Percentiles rank a stretch among this genome's conserved stretches.
Conservation (phyloP, 2,329 filamentous ascomycete genomes). For the Graphilbum fragrans region DNA sequence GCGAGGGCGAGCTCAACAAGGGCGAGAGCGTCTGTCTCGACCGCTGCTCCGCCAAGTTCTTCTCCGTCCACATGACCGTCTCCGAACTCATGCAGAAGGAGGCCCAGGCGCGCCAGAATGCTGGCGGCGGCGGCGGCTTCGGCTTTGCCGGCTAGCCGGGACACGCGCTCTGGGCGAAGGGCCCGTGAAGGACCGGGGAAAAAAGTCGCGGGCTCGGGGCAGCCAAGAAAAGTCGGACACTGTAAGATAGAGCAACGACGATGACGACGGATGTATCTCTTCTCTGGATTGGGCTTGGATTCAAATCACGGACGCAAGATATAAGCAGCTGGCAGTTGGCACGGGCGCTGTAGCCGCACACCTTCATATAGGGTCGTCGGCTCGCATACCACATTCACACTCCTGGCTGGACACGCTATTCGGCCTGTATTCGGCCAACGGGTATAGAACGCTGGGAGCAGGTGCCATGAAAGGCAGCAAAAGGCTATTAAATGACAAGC, state of each 20-base stretch:
- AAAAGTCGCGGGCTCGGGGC: too few species aligned
- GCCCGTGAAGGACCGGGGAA: too few species aligned
- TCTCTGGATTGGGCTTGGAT: too few species aligned
- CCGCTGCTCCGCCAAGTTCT: slow-evolving; percentile 95
- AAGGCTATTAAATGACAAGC: background rate
- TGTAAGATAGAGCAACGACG: background rate
- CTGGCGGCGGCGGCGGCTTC: slow-evolving; percentile 33
- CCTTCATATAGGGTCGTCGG: too few species aligned
- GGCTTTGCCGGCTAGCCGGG: slow-evolving; percentile 9
- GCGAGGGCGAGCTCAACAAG: slow-evolving; percentile 95
- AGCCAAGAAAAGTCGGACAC: background rate
- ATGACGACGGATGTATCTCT: background rate
- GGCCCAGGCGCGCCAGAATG: slow-evolving; percentile 53
- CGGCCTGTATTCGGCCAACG: too few species aligned
- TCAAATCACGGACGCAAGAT: too few species aligned
- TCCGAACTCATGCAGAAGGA: slow-evolving; percentile 93
- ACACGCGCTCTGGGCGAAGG: background rate
- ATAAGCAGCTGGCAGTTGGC: too few species aligned
- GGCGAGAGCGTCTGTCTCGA: slow-evolving; percentile 97
- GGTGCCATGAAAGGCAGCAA: background rate
- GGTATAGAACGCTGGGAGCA: too few species aligned
- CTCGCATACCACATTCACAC: too few species aligned
- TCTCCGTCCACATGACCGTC: slow-evolving; percentile 96
- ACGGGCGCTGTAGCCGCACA: too few species aligned
- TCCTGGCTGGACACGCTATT: too few species aligned